Base-by-base conservation (phyloP, 1,284 basidiomycete species). In the Malassezia brasiliensis region DNA sequence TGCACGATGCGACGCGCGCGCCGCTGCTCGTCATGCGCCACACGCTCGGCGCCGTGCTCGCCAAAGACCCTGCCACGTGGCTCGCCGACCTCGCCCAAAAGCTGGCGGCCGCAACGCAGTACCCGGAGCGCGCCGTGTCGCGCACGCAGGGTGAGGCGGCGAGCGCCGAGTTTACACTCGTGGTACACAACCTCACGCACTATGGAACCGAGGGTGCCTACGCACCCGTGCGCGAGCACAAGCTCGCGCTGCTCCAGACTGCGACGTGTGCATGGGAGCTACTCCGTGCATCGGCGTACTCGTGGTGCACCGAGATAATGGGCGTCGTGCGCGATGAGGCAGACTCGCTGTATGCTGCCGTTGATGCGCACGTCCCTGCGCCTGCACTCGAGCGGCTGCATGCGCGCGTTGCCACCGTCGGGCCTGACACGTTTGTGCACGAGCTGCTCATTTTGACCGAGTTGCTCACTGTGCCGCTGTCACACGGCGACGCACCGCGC, bases 11-110 rank as follows among this genome's bases (percentile, higher is more conserved):
- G 14, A 31, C 11, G 10, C 11, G 11, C 9, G 51, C 53, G 1
- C 67, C 66, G 9, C 46, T 66, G 12, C 47, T 70, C 37, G 53
- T 67, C 17, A 51, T 59, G 40, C 54, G 66, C 14, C 63, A 65
- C 35, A 52, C 59, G 11, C 42, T 69, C 11, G 60, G 63, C 20
- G 36, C 35, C 10, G 36, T 48, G n/a, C 15, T 37, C 12, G 35
- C 19, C 6, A 45, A 34, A 22, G 50, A 36, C 45, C 38, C 55
- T 9, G 50, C 37, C 12, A 42, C 37, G 14, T 57, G 55, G 55
- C 50, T 57, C 20, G 32, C 25, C 15, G 45, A 37, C 19, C 19
- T 57, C 17, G 49, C 55, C 19, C 20, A 22, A 35, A 51, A 38
- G 11, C 50, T 47, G 15, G 55, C 55, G 10, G 34, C 31, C 20